A percentile compares a stretch with the other conserved stretches of the same genome.
phyloP scores from a whole-genome alignment of 257 asterid species.

The Cruciata laevipes region DNA sequence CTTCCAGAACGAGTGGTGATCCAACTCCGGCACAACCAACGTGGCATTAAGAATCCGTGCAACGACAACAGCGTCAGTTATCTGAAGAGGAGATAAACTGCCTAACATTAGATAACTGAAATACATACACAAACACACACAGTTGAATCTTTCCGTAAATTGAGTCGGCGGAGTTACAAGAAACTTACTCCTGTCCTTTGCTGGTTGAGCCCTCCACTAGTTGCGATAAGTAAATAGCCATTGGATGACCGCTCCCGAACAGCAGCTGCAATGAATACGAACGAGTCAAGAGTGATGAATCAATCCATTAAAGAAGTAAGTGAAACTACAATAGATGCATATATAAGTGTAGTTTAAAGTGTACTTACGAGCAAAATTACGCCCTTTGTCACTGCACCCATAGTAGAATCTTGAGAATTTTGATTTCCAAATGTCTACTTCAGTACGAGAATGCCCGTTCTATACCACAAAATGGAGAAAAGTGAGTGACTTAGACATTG shows the following conservation, averaged over 20 bases:
- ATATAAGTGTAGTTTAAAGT: neutral
- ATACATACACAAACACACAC: no score
- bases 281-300: slow-evolving; percentile 12
- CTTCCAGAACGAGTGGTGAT: slow-evolving; percentile 94
- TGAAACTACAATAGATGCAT: neutral
- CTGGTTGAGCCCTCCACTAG: slow-evolving; percentile 98
- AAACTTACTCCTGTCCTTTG: slow-evolving; percentile 93
- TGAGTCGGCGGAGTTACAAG: slow-evolving; percentile 13
- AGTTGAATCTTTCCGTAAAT: slow-evolving; percentile 5
- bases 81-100: slow-evolving; percentile 42
- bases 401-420: slow-evolving; percentile 59
- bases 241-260: slow-evolving; percentile 67
- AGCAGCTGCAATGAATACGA: slow-evolving; percentile 51
- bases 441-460: slow-evolving; percentile 58
- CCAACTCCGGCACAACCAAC: slow-evolving; percentile 92
- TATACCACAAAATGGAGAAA: slow-evolving; percentile 24
- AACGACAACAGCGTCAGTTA: slow-evolving; percentile 98
- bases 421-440: slow-evolving; percentile 89
- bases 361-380: slow-evolving; percentile 58
- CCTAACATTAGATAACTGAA: neutral
- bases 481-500: slow-evolving; percentile 13
- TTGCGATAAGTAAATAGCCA: slow-evolving; percentile 93
- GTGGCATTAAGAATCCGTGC: slow-evolving; percentile 95
- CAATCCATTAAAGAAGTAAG: slow-evolving; percentile 6
- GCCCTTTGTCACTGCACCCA: slow-evolving; percentile 86